Evolutionary conservation across 129 eudicot genomes (phyloP), one percentile per base, ranked within the genome.

Genomic region (Saussurea involucrata): DNA sequence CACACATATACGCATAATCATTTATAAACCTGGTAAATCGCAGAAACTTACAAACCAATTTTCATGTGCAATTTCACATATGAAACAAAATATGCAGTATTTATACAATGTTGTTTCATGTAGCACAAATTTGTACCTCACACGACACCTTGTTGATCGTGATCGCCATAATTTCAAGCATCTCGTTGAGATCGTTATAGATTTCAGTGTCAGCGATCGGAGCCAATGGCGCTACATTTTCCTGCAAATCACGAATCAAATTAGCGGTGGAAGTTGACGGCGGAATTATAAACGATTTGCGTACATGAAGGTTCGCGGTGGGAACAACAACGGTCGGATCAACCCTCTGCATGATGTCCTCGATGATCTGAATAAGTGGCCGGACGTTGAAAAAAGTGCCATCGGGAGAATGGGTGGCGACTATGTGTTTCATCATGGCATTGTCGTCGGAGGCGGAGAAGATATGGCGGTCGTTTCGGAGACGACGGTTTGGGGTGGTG

Each of bases 381-480:
- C 76, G 78, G 66, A 90, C 92, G 18, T 95, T 86, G 57, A 86
- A 73, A 9, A 73, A 83, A 13, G 88, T 86, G 36, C 88, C 88
- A 65, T 92, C 96, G 1, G 92, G 97, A 9, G 87, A 70, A 68
- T 95, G 99, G 17, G 90, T 89, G 8, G 86, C 84, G 24, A 58
- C 72, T 12, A 91, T 80, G 66, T 89, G 96, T 80, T 83, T 95
- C 89, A 84, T 82, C 91, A 95, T 85, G 80, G 86, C 90, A 69
- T 61, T 83, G 76, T 95, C 99, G 15, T 95, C 97, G 0, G 94
- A 83, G 1, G 91, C 53, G 7, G 90, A 76, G 82, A 84, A 88
- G 83, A 82, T 27, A 34, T 32, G 78, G 21, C 87, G 87, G 33
- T 91, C 92, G 24, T 86, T 88, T 65, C 87, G 86, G 15, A 60